Evolutionary conservation across 352 stramenopile species (phyloP).

Genomic region (Phytophthora rubi): DNA sequence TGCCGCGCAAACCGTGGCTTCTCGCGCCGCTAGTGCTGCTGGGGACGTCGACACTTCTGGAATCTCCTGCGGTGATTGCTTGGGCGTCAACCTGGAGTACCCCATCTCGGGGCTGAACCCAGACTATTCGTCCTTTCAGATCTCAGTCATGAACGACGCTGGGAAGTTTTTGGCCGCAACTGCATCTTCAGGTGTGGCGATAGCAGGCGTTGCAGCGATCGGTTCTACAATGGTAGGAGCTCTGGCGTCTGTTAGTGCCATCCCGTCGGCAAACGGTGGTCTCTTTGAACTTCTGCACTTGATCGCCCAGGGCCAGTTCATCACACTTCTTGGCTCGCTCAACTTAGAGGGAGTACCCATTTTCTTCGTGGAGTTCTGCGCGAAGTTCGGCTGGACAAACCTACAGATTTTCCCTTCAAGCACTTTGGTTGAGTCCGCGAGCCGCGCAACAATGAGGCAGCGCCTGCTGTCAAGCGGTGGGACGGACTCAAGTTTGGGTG

Average conservation of each 20-base stretch:
- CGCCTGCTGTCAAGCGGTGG: constrained; percentile 16
- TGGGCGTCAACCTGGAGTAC: constrained; percentile 54
- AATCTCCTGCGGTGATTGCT: constrained; percentile 48
- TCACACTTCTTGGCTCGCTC: constrained; percentile 52
- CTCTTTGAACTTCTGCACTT: constrained; percentile 51
- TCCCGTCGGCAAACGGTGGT: constrained; percentile 9
- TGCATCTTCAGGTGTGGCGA: constrained; percentile 38
- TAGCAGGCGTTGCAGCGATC: constrained; percentile 35
- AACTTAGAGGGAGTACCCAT: constrained; percentile 47
- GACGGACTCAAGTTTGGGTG: constrained; percentile 22
- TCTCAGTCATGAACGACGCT: constrained; percentile 51
- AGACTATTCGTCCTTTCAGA: constrained; percentile 45
- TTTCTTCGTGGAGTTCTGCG: constrained; percentile 57
- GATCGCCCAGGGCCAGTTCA: constrained; percentile 56
- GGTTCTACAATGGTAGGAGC: constrained; percentile 20
- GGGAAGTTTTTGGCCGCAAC: constrained; percentile 37
- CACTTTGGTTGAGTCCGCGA: not conserved
- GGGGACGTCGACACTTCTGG: constrained; percentile 16
- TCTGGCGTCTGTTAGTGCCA: constrained; percentile 16
- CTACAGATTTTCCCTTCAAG: constrained; percentile 48
- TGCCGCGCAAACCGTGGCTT: constrained; percentile 12
- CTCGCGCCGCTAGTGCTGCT: constrained; percentile 17
- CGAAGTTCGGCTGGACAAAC: constrained; percentile 63
- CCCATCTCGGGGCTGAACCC: constrained; percentile 39
- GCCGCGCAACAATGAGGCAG: constrained; percentile 8